These are phyloP conservation scores for Penicillium palitans DNA, from an alignment of 2,329 filamentous ascomycete species.

Conservation along the genomic window DNA sequence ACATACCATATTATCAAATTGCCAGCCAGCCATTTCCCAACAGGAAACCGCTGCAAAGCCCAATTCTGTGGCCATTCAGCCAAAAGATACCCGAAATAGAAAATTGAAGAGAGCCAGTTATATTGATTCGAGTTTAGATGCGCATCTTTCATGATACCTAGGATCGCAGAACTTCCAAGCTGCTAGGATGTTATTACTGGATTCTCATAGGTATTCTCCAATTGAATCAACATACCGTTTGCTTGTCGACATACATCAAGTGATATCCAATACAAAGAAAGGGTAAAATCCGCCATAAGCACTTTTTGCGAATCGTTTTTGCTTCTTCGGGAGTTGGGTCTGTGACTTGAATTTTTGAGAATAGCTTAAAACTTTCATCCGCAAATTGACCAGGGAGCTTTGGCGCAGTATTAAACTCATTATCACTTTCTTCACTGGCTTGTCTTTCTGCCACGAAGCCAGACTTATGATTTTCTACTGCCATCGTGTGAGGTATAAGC, in stretches of 20 bases:
- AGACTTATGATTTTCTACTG: not conserved
- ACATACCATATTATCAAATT: conserved; percentile 29
- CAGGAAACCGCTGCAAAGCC: conserved; percentile 44
- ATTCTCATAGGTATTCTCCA: not conserved
- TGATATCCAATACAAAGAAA: conserved; percentile 45
- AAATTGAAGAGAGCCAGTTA: conserved; percentile 47
- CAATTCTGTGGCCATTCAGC: conserved; percentile 46
- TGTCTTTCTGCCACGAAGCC: not conserved
- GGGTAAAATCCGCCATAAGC: conserved; percentile 39
- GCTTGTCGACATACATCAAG: conserved; percentile 45
- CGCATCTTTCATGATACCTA: conserved; percentile 36
- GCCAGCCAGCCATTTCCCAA: conserved; percentile 41
- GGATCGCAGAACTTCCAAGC: conserved; percentile 29
- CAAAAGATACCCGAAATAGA: conserved; percentile 46
- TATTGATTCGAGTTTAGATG: conserved; percentile 32
- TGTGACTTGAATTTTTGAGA: conserved; percentile 40
- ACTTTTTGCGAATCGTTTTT: conserved; percentile 32
- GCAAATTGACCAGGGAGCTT: conserved; percentile 42
- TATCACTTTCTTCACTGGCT: conserved; percentile 5
- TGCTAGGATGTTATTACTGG: conserved; percentile 2
- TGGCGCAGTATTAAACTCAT: conserved; percentile 9
- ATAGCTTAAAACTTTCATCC: conserved; percentile 47
- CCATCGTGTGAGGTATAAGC: not conserved
- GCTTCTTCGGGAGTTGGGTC: conserved; percentile 36
- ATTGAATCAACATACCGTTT: conserved; percentile 30